These are phyloP conservation scores for Diplotaxis tenuifolia DNA, from an alignment of 345 rosid species.

Conservation along the genomic window DNA sequence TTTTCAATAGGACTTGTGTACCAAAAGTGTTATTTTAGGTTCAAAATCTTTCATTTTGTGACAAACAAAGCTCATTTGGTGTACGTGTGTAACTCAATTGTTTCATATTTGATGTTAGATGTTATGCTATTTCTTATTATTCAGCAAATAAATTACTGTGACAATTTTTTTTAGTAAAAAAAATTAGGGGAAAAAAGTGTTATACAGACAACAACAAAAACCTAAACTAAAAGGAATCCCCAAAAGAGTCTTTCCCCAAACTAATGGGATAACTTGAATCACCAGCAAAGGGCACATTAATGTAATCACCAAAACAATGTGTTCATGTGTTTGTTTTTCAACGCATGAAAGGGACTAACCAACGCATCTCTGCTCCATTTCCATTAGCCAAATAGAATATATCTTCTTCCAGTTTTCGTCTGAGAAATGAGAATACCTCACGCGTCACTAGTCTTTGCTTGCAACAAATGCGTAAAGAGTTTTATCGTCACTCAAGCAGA, in stretches of 20 bases:
- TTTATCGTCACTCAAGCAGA: neutral
- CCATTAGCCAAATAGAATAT: constrained; percentile 70
- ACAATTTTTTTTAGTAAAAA: constrained; percentile 1
- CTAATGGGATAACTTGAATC: constrained; percentile 17
- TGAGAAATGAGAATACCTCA: constrained; percentile 75
- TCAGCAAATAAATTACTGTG: neutral
- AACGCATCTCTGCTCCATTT: constrained; percentile 87
- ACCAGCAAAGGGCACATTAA: constrained; percentile 6
- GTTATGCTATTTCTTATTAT: neutral
- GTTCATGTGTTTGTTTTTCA: constrained; percentile 32
- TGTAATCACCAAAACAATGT: constrained; percentile 10
- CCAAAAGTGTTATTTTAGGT: constrained; percentile 5
- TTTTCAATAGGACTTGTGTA: constrained; percentile 14
- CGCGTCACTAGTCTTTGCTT: constrained; percentile 79
- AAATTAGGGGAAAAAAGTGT: constrained; percentile 10
- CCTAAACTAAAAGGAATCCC: constrained; percentile 20
- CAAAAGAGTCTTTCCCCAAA: constrained; percentile 14
- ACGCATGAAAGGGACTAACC: constrained; percentile 64
- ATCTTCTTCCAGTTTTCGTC: constrained; percentile 83
- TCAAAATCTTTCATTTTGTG: constrained; percentile 21
- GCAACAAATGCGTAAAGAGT: too few species aligned
- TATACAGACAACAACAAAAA: constrained; percentile 20
- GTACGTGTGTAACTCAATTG: neutral
- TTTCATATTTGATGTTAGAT: neutral
- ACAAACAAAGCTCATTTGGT: neutral